Percentiles rank a stretch among this genome's conserved stretches.
Conservation (phyloP, 1,284 basidiomycete species). For the Lignosus rhinocerotis region DNA sequence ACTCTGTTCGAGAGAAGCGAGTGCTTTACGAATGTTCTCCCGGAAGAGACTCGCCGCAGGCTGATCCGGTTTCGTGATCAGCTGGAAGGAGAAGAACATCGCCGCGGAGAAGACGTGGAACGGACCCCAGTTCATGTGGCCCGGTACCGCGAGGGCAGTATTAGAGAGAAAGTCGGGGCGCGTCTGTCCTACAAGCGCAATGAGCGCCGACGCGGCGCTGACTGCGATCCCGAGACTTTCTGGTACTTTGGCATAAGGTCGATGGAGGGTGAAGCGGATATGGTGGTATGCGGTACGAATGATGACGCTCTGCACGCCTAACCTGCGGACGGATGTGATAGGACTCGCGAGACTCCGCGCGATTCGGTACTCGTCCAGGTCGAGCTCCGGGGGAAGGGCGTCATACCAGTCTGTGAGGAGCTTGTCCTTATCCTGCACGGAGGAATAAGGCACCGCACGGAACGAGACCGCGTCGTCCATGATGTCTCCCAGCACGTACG, state of each 20-base stretch:
- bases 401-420: slow-evolving; percentile 72
- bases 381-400: slow-evolving; percentile 65
- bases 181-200: slow-evolving; percentile 60
- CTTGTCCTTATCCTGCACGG: slow-evolving; percentile 69
- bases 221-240: slow-evolving; percentile 71
- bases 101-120: slow-evolving; percentile 81
- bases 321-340: slow-evolving; percentile 52
- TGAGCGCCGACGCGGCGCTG: slow-evolving; percentile 70
- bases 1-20: slow-evolving; percentile 61
- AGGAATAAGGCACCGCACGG: slow-evolving; percentile 70
- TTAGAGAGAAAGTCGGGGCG: slow-evolving; percentile 72
- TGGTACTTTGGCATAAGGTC: slow-evolving; percentile 69
- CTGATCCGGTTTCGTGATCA: slow-evolving; percentile 75
- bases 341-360: slow-evolving; percentile 66
- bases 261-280: slow-evolving; percentile 79
- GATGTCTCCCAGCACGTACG: slow-evolving; percentile 77
- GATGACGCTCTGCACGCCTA: slow-evolving; percentile 77
- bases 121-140: slow-evolving; percentile 80
- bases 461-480: slow-evolving; percentile 81
- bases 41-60: slow-evolving; percentile 72
- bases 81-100: slow-evolving; percentile 85
- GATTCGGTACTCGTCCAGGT: slow-evolving; percentile 72
- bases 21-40: slow-evolving; percentile 68
- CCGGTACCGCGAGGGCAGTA: slow-evolving; percentile 66
- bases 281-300: slow-evolving; percentile 74